Conservation (phyloP, 768 basidiomycete species). For the Rossbeevera mucosa region DNA sequence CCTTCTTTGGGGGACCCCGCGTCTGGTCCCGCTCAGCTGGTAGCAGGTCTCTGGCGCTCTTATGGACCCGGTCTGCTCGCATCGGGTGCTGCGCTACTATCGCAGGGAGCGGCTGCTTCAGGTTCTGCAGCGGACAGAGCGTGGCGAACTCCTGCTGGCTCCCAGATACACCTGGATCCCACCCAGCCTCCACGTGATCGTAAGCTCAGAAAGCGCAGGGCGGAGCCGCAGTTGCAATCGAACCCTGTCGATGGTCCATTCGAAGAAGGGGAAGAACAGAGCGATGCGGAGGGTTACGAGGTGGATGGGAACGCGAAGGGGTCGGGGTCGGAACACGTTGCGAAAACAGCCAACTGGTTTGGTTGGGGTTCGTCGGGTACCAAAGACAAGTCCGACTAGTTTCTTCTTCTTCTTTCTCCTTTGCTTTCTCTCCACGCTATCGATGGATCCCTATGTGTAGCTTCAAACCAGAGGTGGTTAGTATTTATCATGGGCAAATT, state of each 20-base stretch:
- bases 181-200: slow-evolving; percentile 39
- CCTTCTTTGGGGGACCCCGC: slow-evolving; percentile 50
- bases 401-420: neutral
- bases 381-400: slow-evolving; percentile 22
- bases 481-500: slow-evolving; percentile 1
- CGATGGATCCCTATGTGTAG: slow-evolving; percentile 1
- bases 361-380: slow-evolving; percentile 30
- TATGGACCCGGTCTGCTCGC: slow-evolving; percentile 74
- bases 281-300: slow-evolving; percentile 65
- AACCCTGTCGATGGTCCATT: slow-evolving; percentile 32
- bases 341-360: slow-evolving; percentile 32
- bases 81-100: slow-evolving; percentile 58
- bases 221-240: slow-evolving; percentile 37
- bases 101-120: slow-evolving; percentile 45
- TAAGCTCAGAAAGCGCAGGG: slow-evolving; percentile 45
- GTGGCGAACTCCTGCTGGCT: slow-evolving; percentile 27
- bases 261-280: slow-evolving; percentile 60
- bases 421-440: neutral
- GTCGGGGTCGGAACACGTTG: slow-evolving; percentile 19
- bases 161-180: slow-evolving; percentile 28
- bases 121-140: slow-evolving; percentile 26
- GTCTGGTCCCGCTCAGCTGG: slow-evolving; percentile 62
- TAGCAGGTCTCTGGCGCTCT: slow-evolving; percentile 66
- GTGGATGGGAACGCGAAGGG: slow-evolving; percentile 21
- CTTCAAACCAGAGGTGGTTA: neutral